Percentiles rank a stretch among this genome's conserved stretches.
Evolutionary conservation across 345 rosid species (phyloP).

Genomic region (Eucalyptus regnans): DNA sequence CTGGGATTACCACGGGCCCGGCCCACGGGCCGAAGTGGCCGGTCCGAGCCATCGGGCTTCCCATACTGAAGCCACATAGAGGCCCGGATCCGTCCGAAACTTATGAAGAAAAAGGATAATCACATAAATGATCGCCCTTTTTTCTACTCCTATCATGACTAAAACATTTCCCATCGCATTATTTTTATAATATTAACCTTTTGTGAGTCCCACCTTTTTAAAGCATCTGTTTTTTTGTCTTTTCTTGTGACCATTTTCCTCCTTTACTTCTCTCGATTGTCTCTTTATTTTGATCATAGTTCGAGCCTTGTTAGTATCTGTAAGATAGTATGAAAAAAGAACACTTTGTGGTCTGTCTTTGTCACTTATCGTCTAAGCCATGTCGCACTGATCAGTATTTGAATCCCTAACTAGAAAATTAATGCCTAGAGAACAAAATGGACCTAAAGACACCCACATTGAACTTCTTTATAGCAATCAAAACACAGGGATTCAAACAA

Average conservation of each 20-base stretch:
- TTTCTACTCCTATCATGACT: rapidly evolving
- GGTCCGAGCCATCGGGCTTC: neutral
- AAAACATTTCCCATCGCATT: neutral
- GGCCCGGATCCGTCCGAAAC: neutral
- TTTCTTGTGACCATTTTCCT: neutral
- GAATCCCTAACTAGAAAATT: no score
- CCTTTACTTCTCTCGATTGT: neutral
- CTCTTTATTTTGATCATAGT: neutral
- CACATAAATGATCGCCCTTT: rapidly evolving
- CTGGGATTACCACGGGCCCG: neutral
- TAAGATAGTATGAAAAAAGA: no score
- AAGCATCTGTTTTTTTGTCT: neutral
- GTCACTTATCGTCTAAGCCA: rapidly evolving
- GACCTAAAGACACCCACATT: rapidly evolving
- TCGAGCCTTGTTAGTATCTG: neutral
- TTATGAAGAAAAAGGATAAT: neutral
- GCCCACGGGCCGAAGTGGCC: neutral
- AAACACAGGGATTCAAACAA: neutral
- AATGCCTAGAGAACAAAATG: no score
- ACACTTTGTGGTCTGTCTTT: no score
- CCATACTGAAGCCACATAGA: neutral
- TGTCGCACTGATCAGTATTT: no score
- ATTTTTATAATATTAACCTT: neutral
- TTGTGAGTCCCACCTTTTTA: neutral
- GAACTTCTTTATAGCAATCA: no score